Evolutionary conservation across 345 rosid genomes (phyloP).

Genomic region (Lagerstroemia speciosa): DNA sequence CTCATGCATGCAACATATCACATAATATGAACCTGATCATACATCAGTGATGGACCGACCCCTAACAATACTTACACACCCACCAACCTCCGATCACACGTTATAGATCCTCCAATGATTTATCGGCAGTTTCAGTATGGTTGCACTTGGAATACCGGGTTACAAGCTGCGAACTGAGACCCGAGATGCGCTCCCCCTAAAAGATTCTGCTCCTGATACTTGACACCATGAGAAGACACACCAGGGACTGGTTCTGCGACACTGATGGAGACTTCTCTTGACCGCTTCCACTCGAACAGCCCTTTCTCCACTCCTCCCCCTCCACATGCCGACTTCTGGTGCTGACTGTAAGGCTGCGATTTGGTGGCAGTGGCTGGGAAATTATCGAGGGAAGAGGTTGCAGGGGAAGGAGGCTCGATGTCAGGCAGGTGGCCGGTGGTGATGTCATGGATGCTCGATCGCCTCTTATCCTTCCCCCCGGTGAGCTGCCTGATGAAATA

Average conservation of each 20-base stretch:
- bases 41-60: not conserved
- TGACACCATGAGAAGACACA: conserved; percentile 41
- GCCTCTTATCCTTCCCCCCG: conserved; percentile 89
- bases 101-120: not conserved
- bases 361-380: conserved; percentile 5
- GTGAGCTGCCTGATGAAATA: conserved; percentile 86
- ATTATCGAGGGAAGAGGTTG: not conserved
- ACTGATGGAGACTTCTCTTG: conserved; percentile 25
- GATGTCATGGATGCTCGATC: conserved; percentile 97
- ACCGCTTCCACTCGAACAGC: conserved; percentile 29
- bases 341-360: conserved; percentile 18
- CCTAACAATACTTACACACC: not conserved
- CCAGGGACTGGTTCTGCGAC: conserved; percentile 39
- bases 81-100: not conserved
- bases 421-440: conserved; percentile 69
- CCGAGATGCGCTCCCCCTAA: not conserved
- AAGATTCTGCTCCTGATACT: conserved; percentile 15
- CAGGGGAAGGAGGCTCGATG: conserved; percentile 32
- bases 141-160: conserved; percentile 5
- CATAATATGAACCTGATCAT: not conserved
- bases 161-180: conserved; percentile 5
- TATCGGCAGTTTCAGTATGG: conserved; percentile 1
- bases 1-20: not conserved
- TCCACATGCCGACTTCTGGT: not conserved
- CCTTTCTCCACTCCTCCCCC: conserved; percentile 7